Percentiles rank a stretch among this genome's conserved stretches.
These are phyloP conservation scores for Mycosphaerella sp. DNA, from an alignment of 2,329 filamentous ascomycete species.

Conservation along the genomic window DNA sequence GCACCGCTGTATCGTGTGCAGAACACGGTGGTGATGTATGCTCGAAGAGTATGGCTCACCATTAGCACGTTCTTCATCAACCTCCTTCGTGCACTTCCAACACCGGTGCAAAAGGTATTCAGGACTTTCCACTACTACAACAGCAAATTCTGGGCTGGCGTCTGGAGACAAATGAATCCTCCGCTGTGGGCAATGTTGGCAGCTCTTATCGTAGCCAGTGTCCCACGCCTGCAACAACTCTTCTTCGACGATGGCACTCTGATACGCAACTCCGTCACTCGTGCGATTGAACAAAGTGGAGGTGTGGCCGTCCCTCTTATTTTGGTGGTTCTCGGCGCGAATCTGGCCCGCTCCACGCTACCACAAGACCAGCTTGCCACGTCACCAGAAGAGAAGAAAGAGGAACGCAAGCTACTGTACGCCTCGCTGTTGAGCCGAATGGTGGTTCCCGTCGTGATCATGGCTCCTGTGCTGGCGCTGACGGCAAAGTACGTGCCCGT, in stretches of 20 bases:
- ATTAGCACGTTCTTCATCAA: conserved; percentile 32
- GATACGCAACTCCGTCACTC: conserved; percentile 84
- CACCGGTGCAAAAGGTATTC: conserved; percentile 46
- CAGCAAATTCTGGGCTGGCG: conserved; percentile 54
- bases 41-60: conserved; percentile 24
- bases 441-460: conserved; percentile 83
- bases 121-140: conserved; percentile 38
- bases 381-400: conserved; percentile 62
- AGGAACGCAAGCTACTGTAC: conserved; percentile 70
- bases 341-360: conserved; percentile 85
- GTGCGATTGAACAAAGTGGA: conserved; percentile 75
- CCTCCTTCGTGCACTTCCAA: conserved; percentile 48
- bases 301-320: conserved; percentile 93
- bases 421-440: conserved; percentile 84
- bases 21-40: conserved; percentile 18
- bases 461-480: conserved; percentile 82
- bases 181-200: conserved; percentile 95
- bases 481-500: conserved; percentile 85
- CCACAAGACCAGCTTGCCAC: conserved; percentile 56
- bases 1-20: conserved; percentile 22
- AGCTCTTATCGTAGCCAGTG: conserved; percentile 83
- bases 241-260: conserved; percentile 91
- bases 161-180: conserved; percentile 97
- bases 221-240: conserved; percentile 70
- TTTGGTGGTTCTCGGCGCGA: conserved; percentile 88